Evolutionary conservation across 768 basidiomycete genomes (phyloP).

Genomic region (Tylopilus rubrobrunneus): DNA sequence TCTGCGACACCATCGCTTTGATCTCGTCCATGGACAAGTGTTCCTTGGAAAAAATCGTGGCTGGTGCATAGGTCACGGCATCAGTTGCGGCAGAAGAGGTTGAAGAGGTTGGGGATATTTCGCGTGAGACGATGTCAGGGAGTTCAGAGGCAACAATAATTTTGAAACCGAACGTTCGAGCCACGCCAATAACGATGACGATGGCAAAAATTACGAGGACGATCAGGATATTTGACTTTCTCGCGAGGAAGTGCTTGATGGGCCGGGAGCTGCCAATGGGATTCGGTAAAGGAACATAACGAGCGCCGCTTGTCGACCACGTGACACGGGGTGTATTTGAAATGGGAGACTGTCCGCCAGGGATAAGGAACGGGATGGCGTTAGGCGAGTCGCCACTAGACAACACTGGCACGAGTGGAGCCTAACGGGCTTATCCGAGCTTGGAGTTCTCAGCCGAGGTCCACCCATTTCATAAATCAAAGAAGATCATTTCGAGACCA

Average conservation of each 20-base stretch:
- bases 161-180: conserved; percentile 11
- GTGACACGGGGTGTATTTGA: background rate
- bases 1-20: conserved; percentile 32
- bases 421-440: background rate
- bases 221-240: conserved; percentile 10
- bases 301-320: conserved; percentile 13
- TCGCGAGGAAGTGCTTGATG: conserved; percentile 3
- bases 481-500: too few species aligned
- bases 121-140: background rate
- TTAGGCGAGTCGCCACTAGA: too few species aligned
- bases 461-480: too few species aligned
- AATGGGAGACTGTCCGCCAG: conserved; percentile 4
- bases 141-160: conserved; percentile 2
- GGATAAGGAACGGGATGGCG: background rate
- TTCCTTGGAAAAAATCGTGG: conserved; percentile 8
- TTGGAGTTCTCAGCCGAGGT: background rate
- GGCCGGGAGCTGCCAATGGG: background rate
- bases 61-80: background rate
- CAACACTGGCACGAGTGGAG: too few species aligned
- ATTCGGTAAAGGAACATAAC: conserved; percentile 8
- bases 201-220: conserved; percentile 1
- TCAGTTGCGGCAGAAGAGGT: background rate
- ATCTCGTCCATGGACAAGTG: conserved; percentile 30
- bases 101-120: background rate
- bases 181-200: conserved; percentile 8